A percentile compares a stretch with the other conserved stretches of the same genome.
Conservation (phyloP, 2,329 filamentous ascomycete species). For the Colletotrichum sp. region DNA sequence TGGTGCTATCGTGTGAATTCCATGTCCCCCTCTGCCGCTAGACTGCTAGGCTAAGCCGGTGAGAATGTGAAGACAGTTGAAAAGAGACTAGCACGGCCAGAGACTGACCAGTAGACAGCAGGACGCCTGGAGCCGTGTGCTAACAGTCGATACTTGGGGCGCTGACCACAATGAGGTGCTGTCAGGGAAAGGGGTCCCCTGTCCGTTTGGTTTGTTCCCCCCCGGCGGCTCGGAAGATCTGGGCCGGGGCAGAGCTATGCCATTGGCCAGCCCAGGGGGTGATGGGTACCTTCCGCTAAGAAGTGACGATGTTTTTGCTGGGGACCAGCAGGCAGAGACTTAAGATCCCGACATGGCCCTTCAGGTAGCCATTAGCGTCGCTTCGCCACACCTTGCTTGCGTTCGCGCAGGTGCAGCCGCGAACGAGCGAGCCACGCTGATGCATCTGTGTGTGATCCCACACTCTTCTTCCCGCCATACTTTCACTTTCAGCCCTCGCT, state of each 20-base stretch:
- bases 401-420: background rate
- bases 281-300: constrained; percentile 7
- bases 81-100: background rate
- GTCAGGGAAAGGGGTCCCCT: constrained; percentile 6
- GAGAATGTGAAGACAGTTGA: background rate
- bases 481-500: background rate
- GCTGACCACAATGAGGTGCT: background rate
- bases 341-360: background rate
- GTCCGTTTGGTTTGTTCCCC: background rate
- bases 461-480: background rate
- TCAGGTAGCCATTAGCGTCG: constrained; percentile 8
- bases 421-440: background rate
- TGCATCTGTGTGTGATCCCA: background rate
- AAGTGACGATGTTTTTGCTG: constrained; percentile 5
- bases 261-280: background rate
- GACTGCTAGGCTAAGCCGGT: background rate
- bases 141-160: background rate
- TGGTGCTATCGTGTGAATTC: background rate
- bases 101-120: background rate
- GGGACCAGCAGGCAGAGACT: constrained; percentile 11
- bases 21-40: background rate
- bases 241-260: background rate
- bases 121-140: background rate
- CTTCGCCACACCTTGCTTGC: constrained; percentile 12
- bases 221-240: background rate